Evolutionary conservation across 192 early-diverging fungal species (phyloP).

Genomic region (Nowakowskiella sp.): DNA sequence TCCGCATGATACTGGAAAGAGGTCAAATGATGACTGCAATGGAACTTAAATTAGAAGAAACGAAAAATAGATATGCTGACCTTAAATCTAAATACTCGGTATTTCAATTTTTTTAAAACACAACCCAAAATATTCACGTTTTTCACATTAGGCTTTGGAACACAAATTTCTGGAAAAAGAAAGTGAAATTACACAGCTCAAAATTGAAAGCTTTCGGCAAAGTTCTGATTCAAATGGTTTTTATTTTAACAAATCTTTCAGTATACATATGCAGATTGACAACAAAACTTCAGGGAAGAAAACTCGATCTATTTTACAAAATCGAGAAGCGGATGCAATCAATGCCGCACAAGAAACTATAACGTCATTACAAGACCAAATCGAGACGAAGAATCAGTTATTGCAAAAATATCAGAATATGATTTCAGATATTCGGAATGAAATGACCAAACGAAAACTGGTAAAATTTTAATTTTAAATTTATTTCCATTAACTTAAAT

Average conservation of each 20-base stretch:
- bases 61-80: constrained; percentile 12
- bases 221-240: neutral
- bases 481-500: no score
- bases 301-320: constrained; percentile 8
- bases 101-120: no score
- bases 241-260: neutral
- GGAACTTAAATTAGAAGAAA: constrained; percentile 30
- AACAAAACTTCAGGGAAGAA: constrained; percentile 7
- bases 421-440: constrained; percentile 16
- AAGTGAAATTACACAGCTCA: constrained; percentile 17
- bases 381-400: constrained; percentile 29
- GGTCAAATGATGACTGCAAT: constrained; percentile 21
- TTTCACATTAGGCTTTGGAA: no score
- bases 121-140: no score
- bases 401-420: constrained; percentile 39
- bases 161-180: constrained; percentile 8
- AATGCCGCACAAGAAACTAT: constrained; percentile 28
- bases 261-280: neutral
- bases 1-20: constrained; percentile 34
- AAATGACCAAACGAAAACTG: neutral
- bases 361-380: constrained; percentile 36
- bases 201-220: neutral
- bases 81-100: no score
- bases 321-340: constrained; percentile 29
- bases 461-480: no score